A percentile compares a stretch with the other conserved stretches of the same genome.
Evolutionary conservation across 257 asterid genomes (phyloP).

Genomic region (Verbascum thapsus): DNA sequence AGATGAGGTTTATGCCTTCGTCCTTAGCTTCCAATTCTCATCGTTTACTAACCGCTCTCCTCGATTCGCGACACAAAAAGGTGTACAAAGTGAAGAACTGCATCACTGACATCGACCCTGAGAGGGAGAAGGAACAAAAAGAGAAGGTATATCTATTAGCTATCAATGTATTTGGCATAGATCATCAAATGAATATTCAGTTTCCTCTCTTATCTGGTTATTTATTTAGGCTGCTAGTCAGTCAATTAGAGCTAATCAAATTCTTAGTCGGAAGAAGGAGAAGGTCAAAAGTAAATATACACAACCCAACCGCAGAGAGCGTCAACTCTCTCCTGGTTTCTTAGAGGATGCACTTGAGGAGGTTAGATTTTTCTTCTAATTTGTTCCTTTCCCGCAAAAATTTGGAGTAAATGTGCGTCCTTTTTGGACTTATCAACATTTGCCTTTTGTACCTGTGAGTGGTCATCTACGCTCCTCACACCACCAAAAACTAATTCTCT

Average conservation of each 20-base stretch:
- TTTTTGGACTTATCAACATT: not conserved
- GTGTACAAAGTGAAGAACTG: slow-evolving; percentile 93
- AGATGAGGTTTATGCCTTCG: slow-evolving; percentile 99
- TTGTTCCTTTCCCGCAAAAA: slow-evolving; percentile 9
- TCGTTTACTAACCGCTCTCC: slow-evolving; percentile 90
- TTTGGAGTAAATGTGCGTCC: not conserved
- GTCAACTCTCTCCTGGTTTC: slow-evolving; percentile 97
- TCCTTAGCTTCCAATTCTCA: slow-evolving; percentile 92
- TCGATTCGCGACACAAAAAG: slow-evolving; percentile 96
- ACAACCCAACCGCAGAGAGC: slow-evolving; percentile 89
- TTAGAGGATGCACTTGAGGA: slow-evolving; percentile 92
- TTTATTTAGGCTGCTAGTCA: slow-evolving; percentile 85
- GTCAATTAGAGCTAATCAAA: slow-evolving; percentile 83
- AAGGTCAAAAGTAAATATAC: slow-evolving; percentile 87
- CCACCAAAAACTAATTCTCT: not conserved
- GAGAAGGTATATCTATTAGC: slow-evolving; percentile 62
- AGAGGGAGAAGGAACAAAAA: slow-evolving; percentile 95
- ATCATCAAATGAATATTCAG: slow-evolving; percentile 20
- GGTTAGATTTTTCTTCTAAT: slow-evolving; percentile 47
- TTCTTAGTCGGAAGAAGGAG: slow-evolving; percentile 93
- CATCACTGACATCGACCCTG: slow-evolving; percentile 96
- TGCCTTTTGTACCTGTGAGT: not conserved
- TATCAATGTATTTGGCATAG: slow-evolving; percentile 11
- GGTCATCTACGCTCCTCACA: slow-evolving; percentile 4
- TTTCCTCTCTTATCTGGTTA: slow-evolving; percentile 19